Evolutionary conservation across 768 basidiomycete species (phyloP).

Genomic region (Leucocoprinus leucothites): DNA sequence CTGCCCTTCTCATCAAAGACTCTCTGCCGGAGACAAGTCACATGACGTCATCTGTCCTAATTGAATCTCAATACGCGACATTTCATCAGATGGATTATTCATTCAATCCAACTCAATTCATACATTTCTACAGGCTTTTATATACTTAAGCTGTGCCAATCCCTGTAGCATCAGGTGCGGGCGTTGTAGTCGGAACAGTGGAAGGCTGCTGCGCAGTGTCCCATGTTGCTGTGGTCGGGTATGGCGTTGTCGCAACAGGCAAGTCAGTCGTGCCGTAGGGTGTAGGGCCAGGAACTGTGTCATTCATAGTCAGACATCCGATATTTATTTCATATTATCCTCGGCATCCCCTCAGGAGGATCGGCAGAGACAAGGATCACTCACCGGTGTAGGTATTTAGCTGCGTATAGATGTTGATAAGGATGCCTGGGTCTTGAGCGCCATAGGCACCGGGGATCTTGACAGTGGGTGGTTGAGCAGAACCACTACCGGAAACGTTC

Average conservation of each 20-base stretch:
- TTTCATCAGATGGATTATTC: no score
- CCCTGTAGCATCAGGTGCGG: conserved; percentile 11
- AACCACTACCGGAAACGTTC: conserved; percentile 28
- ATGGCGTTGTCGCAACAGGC: conserved; percentile 38
- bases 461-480: conserved; percentile 35
- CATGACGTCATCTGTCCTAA: conserved; percentile 7
- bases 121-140: no score
- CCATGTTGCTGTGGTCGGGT: conserved; percentile 47
- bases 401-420: conserved; percentile 46
- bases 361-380: conserved; percentile 11
- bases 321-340: no score
- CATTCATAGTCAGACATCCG: neutral
- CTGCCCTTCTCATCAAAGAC: neutral
- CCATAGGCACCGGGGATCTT: conserved; percentile 42
- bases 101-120: neutral
- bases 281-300: conserved; percentile 42
- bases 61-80: neutral
- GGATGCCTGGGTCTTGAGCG: conserved; percentile 35
- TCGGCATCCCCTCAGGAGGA: no score
- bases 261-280: conserved; percentile 39
- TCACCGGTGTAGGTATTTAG: conserved; percentile 37
- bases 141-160: neutral
- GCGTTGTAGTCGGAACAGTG: conserved; percentile 38
- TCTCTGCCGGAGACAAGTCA: conserved; percentile 5
- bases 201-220: conserved; percentile 45